Evolutionary conservation across 495 filamentous ascomycete genomes (phyloP), one percentile per base, ranked within the genome.

Genomic region (Annulohypoxylon stygium): DNA sequence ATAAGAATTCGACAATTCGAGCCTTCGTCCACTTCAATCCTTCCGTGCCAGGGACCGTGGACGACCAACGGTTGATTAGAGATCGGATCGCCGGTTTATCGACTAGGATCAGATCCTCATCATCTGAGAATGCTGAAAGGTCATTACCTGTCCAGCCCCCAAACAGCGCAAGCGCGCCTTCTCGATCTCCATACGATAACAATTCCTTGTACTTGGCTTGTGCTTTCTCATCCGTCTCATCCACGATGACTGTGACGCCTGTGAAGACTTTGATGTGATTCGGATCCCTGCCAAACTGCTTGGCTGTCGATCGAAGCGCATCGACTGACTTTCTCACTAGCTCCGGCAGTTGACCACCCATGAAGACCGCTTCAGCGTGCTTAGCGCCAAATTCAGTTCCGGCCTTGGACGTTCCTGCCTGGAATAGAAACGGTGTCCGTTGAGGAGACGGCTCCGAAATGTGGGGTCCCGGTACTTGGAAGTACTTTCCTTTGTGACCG

Each of bases 401-500:
- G 5, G 87, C 86, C 54, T 87, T 86, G 1, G 86, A 89, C 0
- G 86, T 86, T 0, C 87, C 87, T 0, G 88, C 88, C 78, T 90
- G 87, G 20, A 89, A 78, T 12, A 90, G 81, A 18, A 90, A 83
- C 0, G 88, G 88, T 20, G 88, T 90, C 11, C 88, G 83, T 66
- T 90, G 88, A 2, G 86, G 87, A 51, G 84, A 86, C 7, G 88
- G 88, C 45, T 89, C 85, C 65, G 81, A 83, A 75, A 89, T 81
- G 69, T 90, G 88, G 9, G 86, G 88, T 0, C 88, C 88, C 0
- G 86, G 87, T 0, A 91, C 86, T n/a, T 78, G 80, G 80, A 86
- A 90, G 78, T 89, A 88, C 72, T 90, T 89, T 16, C 88, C 89
- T 10, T 80, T 72, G 73, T 90, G 88, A 76, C 89, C 87, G 78